Evolutionary conservation across 2,329 filamentous ascomycete species (phyloP).

Genomic region (Graphilbum fragrans): DNA sequence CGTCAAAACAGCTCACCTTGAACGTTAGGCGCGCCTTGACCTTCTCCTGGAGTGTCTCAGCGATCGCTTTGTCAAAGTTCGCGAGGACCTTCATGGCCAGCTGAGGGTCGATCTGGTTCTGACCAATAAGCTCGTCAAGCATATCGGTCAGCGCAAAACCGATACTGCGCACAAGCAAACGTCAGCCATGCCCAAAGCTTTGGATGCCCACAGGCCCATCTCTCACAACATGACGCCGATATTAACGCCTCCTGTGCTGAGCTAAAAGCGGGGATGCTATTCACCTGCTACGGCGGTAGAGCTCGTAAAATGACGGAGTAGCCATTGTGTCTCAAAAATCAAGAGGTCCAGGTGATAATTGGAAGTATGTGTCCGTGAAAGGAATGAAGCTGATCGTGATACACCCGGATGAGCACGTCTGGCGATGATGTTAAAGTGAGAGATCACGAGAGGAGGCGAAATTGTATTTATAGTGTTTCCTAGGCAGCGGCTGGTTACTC

Average conservation of each 20-base stretch:
- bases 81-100: conserved; percentile 96
- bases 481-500: background rate
- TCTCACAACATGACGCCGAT: too few species aligned
- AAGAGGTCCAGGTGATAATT: background rate
- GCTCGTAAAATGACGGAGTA: conserved; percentile 65
- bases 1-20: conserved; percentile 54
- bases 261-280: background rate
- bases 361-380: background rate
- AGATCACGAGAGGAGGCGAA: background rate
- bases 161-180: conserved; percentile 52
- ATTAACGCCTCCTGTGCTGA: too few species aligned
- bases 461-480: background rate
- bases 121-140: conserved; percentile 90
- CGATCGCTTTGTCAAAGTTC: conserved; percentile 89
- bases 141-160: conserved; percentile 89
- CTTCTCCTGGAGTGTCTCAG: conserved; percentile 81
- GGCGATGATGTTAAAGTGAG: background rate
- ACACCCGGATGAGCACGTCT: background rate
- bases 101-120: conserved; percentile 91
- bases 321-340: conserved; percentile 10
- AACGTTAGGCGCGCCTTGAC: conserved; percentile 87
- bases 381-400: background rate
- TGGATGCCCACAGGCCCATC: too few species aligned
- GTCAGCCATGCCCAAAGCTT: background rate
- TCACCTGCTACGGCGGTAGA: conserved; percentile 97